Evolutionary conservation across 495 filamentous ascomycete species (phyloP).

Genomic region (Pseudotulostoma volvatum): DNA sequence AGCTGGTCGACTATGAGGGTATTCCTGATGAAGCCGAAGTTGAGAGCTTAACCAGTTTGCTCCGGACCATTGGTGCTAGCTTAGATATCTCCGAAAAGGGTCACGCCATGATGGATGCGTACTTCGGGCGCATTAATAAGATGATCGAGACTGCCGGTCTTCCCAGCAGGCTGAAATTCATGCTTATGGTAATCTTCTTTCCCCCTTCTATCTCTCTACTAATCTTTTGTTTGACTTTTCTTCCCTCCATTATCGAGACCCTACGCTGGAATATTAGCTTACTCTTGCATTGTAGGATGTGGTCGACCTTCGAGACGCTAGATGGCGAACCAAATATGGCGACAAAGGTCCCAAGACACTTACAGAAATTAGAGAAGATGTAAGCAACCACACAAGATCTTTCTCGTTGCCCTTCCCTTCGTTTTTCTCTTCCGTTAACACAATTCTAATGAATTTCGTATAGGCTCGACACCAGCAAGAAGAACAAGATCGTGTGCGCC

Average conservation of each 20-base stretch:
- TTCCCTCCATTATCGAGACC: too few species aligned
- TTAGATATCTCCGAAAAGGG: slow-evolving; percentile 72
- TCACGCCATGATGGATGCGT: slow-evolving; percentile 71
- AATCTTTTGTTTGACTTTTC: neutral
- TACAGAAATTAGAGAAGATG: slow-evolving; percentile 74
- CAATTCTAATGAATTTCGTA: slow-evolving; percentile 6
- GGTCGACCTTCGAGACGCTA: slow-evolving; percentile 55
- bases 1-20: slow-evolving; percentile 88
- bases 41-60: slow-evolving; percentile 81
- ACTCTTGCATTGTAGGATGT: slow-evolving; percentile 42
- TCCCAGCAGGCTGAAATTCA: slow-evolving; percentile 78
- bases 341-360: slow-evolving; percentile 94
- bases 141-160: slow-evolving; percentile 64
- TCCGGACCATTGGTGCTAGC: slow-evolving; percentile 78
- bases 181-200: slow-evolving; percentile 57
- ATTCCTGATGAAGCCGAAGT: slow-evolving; percentile 89
- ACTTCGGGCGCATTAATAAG: slow-evolving; percentile 71
- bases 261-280: too few species aligned
- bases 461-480: slow-evolving; percentile 57
- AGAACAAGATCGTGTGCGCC: slow-evolving; percentile 39
- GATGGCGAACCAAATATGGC: slow-evolving; percentile 70
- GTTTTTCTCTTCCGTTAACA: too few species aligned
- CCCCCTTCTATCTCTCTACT: neutral
- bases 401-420: neutral
- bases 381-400: slow-evolving; percentile 18